Base-by-base conservation (phyloP, 805 yeast genomes). In the Yamadazyma olivae region DNA sequence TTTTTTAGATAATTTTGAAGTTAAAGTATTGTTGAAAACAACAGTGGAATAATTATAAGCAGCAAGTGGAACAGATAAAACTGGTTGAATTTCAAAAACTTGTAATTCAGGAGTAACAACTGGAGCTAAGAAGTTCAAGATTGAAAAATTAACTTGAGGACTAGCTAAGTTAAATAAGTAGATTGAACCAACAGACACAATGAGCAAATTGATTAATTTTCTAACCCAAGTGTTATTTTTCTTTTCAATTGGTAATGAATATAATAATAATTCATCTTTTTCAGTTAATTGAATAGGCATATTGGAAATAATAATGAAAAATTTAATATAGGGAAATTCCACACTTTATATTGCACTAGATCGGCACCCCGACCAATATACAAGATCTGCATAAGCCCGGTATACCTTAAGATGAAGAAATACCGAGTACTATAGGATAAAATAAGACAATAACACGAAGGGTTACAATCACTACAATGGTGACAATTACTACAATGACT, bases 81-180 rank as follows among this genome's bases (percentile, higher is more conserved):
- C 37, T 17, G 43, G 40, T 22, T 32, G 33, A 15, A 43, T 36
- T 36, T 45, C 46, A 23, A 42, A 37, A 12, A 39, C 39, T 34
- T 37, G 36, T 7, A 41, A 27, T 30, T 36, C 35, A 16, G 32
- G 24, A n/a, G 36, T 28, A 3, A 9, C 27, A 8, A 25, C 17
- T 7, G 13, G 12, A 6, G n/a, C 18, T 5, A 16, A 6, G 5
- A 24, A n/a, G 13, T 6, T 8, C 7, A 24, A 24, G 27, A 24
- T 10, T 24, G 22, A 14, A 18, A 31, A 22, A 17, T 17, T 23
- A 31, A 17, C 12, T 16, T 12, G 10, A 12, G 3, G 3, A 4
- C n/a, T 6, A 3, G 33, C 21, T 13, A 16, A 24, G 10, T 23
- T 31, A 17, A 31, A 10, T 20, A 31, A 22, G 4, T 22, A 17